phyloP scores from a whole-genome alignment of 129 eudicot genomes.

The Artemisia argyi region DNA sequence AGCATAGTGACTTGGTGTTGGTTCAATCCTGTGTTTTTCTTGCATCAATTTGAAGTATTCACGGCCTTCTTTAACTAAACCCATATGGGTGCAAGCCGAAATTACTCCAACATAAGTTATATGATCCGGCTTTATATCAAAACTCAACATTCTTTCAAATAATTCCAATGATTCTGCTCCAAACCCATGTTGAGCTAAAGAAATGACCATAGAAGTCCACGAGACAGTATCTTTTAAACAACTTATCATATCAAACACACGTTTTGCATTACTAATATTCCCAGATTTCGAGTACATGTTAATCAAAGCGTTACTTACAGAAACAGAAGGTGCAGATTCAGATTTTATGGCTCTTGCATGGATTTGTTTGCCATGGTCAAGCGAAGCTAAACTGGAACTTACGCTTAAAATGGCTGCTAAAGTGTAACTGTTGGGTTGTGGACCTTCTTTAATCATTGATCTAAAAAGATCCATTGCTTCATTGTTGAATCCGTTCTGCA shows the following conservation, averaged over 20 bases:
- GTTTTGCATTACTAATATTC: conserved; percentile 45
- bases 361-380: conserved; percentile 71
- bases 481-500: conserved; percentile 60
- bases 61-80: conserved; percentile 65
- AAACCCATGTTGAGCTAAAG: conserved; percentile 81
- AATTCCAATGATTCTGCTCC: conserved; percentile 65
- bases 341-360: conserved; percentile 60
- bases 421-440: conserved; percentile 69
- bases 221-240: conserved; percentile 52
- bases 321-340: conserved; percentile 40
- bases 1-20: conserved; percentile 70
- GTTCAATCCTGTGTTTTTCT: conserved; percentile 63
- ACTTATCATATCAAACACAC: conserved; percentile 47
- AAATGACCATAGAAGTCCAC: conserved; percentile 81
- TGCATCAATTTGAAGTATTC: conserved; percentile 58
- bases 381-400: conserved; percentile 72
- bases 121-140: conserved; percentile 68
- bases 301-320: conserved; percentile 73
- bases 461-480: conserved; percentile 63
- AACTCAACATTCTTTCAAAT: conserved; percentile 62
- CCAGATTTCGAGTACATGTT: conserved; percentile 88
- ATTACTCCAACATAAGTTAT: conserved; percentile 84
- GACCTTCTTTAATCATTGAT: conserved; percentile 61
- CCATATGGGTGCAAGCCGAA: conserved; percentile 89
- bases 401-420: conserved; percentile 73